Base-by-base conservation (phyloP, 2,329 filamentous ascomycete genomes). In the Neopestalotiopsis sp. region DNA sequence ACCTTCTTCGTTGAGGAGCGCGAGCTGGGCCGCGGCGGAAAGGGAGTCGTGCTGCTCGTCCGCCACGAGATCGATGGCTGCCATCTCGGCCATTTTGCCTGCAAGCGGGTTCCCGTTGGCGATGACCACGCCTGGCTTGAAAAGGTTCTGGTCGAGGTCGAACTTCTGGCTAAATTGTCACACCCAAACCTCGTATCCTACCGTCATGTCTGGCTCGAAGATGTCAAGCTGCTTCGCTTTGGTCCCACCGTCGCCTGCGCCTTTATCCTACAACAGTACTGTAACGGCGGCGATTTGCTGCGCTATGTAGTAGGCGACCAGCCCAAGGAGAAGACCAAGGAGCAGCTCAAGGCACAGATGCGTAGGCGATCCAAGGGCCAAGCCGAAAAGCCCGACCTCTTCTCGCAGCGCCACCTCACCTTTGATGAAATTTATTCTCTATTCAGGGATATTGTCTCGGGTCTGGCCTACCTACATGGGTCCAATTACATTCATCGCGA, bases 201-300 rank as follows among this genome's bases (percentile, higher is more conserved):
- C 79, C 92, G 95, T 6, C 96, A 98, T 81, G 96, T 97, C 40
- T 99, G 96, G 96, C 86, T 99, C 17, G 95, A 99, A 79, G 92
- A 98, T 78, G 91, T 92, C 66, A 89, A 92, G 73, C 89, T 97
- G 66, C 95, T 89, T 71, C 91, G 89, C 1, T 99, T 99, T 78
- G 93, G 94, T 0, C 96, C 97, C 0, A 94, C 90, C 67, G 94
- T 99, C 1, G 94, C 94, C 12, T 98, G 95, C 75, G 94, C 95
- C 4, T 99, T 97, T 78, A 99, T 99, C 68, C 86, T 99, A 7
- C 96, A 99, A 78, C 95, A 99, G 77, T 99, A 97, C 76, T 99
- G 97, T 83, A 98, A 99, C 78, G 88, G 91, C 1, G 96, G 96
- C 17, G 96, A 99, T 77, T 85, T 99, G 20, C 91, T 97, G 69